These are phyloP conservation scores for Ulmus americana DNA, from an alignment of 331 rosid species.

Conservation along the genomic window DNA sequence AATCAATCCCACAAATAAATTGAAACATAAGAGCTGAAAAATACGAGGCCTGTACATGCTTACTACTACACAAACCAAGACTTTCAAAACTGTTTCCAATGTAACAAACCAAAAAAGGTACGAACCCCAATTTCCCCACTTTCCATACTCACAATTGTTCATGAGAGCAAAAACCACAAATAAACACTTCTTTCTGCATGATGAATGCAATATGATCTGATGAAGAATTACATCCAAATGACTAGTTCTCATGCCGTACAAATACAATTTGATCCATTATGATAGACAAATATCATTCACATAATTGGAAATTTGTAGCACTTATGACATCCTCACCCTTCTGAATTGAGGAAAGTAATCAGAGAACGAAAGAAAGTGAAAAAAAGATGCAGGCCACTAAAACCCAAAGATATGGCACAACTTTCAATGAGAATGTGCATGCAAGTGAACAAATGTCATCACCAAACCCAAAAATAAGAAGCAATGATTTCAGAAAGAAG, in stretches of 20 bases:
- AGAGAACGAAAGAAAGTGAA: not conserved
- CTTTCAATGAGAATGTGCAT: not conserved
- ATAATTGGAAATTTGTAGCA: not conserved
- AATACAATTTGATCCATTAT: not conserved
- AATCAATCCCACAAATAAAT: constrained; percentile 1
- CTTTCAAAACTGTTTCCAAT: not conserved
- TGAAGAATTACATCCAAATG: too few species aligned
- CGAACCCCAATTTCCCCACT: not conserved
- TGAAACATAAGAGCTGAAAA: not conserved
- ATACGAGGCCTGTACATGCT: not conserved
- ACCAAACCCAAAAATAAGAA: not conserved
- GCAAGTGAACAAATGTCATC: not conserved
- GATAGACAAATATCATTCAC: not conserved
- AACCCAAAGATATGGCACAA: not conserved
- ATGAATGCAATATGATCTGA: too few species aligned
- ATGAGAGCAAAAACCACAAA: too few species aligned
- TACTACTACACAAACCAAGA: not conserved
- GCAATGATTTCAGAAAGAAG: not conserved
- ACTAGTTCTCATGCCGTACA: not conserved
- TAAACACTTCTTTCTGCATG: too few species aligned
- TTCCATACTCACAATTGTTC: not conserved
- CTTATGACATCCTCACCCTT: not conserved
- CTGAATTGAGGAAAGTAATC: not conserved
- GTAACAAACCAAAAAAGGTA: not conserved
- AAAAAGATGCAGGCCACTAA: not conserved